Base-by-base conservation (phyloP, 192 early-diverging fungal species). In the Gamsiella multidivaricata region DNA sequence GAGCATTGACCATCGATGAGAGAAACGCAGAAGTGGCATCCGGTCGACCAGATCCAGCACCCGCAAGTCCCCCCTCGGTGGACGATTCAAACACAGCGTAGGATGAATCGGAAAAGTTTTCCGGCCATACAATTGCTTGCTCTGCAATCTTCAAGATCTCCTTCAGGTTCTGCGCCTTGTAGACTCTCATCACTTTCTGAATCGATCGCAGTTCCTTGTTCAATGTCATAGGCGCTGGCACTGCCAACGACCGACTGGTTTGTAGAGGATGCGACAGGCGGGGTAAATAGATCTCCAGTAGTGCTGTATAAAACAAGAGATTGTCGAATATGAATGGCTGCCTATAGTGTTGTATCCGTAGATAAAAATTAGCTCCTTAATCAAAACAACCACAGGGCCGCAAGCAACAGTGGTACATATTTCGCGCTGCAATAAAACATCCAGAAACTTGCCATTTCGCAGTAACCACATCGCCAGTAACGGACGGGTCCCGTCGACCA, bases 251-350 rank as follows among this genome's bases (percentile, higher is more conserved):
- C 2, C 74, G 65, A 29, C 36, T 64, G 23, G 54, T 45, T 9
- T 63, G 74, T 28, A 61, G 49, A 14, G 74, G 32, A 45, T 78
- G 39, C 7, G 74, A 68, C 18, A 78, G 61, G 5, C 74, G 74
- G 28, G 66, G 59, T 28, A 78, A 37, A 22, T 68, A 78, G 6
- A 69, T 50, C 25, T 62, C 59, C 22, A 78, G 23, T 5, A 78
- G 61, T 5, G 31, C 33, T 2, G 74, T 78, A 47, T 78, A 78
- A 31, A 78, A 78, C 36, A 78, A 32, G 23, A 78, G 61, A 31
- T 78, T 78, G 32, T 78, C 74, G 17, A 78, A 78, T 20, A 78
- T 23, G 25, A 69, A 78, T 17, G 74, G 74, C 39, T 78, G 74
- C 73, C 73, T 76, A 53, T 58, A 1, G 58, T 23, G 26, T 8